A percentile compares a stretch with the other conserved stretches of the same genome.
phyloP scores from a whole-genome alignment of 2,329 filamentous ascomycete genomes.

The Diaporthe vexans region DNA sequence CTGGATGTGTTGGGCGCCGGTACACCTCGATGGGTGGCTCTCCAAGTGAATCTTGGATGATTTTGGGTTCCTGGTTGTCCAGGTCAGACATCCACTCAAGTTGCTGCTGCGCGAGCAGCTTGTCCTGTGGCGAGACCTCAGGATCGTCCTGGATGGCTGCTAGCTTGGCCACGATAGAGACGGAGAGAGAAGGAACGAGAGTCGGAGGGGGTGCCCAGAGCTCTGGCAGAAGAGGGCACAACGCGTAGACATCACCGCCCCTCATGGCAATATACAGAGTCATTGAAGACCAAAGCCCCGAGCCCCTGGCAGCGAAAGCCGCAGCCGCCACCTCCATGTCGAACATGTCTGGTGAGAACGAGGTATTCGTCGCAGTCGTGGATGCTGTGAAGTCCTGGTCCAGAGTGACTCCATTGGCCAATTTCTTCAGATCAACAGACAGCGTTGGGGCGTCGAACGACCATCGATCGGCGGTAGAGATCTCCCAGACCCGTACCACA shows the following conservation, averaged over 20 bases:
- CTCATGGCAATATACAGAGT: constrained; percentile 98
- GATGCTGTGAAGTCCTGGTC: constrained; percentile 89
- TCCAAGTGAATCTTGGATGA: constrained; percentile 64
- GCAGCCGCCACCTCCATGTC: constrained; percentile 96
- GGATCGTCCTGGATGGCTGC: constrained; percentile 73
- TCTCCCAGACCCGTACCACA: constrained; percentile 90
- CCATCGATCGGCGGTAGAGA: constrained; percentile 86
- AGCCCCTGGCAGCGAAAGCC: constrained; percentile 77
- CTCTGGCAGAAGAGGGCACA: constrained; percentile 89
- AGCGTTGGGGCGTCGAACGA: constrained; percentile 88
- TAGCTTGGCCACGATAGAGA: constrained; percentile 83
- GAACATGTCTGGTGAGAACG: constrained; percentile 88
- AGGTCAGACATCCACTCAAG: constrained; percentile 77
- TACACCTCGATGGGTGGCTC: constrained; percentile 70
- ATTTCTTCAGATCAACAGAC: constrained; percentile 88
- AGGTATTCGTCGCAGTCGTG: constrained; percentile 79
- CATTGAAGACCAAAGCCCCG: constrained; percentile 94
- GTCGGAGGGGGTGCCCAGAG: constrained; percentile 86
- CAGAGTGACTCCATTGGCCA: constrained; percentile 85
- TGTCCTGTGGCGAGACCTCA: constrained; percentile 64
- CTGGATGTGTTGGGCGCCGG: constrained; percentile 68
- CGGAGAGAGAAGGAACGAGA: constrained; percentile 84
- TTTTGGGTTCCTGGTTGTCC: constrained; percentile 71
- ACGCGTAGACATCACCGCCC: constrained; percentile 91
- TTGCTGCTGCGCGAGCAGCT: constrained; percentile 73